Evolutionary conservation across 805 yeast species (phyloP).

Genomic region (Saturnispora dispora): DNA sequence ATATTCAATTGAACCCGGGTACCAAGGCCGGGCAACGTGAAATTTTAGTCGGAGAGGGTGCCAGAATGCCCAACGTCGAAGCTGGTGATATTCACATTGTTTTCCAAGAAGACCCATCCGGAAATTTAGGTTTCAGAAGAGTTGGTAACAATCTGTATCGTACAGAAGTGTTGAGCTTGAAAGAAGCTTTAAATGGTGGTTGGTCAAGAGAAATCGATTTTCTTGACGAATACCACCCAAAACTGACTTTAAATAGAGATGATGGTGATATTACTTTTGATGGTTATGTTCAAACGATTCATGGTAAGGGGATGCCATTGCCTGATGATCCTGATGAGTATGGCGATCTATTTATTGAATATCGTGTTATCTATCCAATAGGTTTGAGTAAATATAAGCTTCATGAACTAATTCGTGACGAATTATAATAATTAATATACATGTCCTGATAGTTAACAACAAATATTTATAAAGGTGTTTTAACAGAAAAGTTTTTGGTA

Average conservation of each 20-base stretch:
- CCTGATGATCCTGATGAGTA: conserved; percentile 39
- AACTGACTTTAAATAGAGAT: conserved; percentile 38
- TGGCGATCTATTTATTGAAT: conserved; percentile 47
- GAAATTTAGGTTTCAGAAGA: conserved; percentile 79
- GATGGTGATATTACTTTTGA: conserved; percentile 44
- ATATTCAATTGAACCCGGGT: conserved; percentile 63
- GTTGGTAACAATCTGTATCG: conserved; percentile 66
- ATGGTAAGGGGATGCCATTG: conserved; percentile 83
- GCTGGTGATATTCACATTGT: conserved; percentile 74
- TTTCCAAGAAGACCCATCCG: conserved; percentile 43
- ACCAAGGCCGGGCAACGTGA: conserved; percentile 49
- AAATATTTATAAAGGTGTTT: neutral
- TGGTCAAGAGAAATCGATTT: conserved; percentile 67
- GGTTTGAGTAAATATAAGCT: conserved; percentile 17
- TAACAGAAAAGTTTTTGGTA: neutral
- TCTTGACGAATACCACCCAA: conserved; percentile 49
- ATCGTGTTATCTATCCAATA: conserved; percentile 37
- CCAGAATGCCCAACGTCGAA: conserved; percentile 70
- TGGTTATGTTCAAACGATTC: conserved; percentile 65
- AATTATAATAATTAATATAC: conserved; percentile 15
- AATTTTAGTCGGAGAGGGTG: conserved; percentile 66
- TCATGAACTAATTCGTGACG: conserved; percentile 21
- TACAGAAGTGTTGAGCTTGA: conserved; percentile 63
- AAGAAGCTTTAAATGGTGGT: conserved; percentile 70
- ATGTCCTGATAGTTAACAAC: neutral